Conservation (phyloP, 2,329 filamentous ascomycete genomes). For the Aureobasidium sp. region DNA sequence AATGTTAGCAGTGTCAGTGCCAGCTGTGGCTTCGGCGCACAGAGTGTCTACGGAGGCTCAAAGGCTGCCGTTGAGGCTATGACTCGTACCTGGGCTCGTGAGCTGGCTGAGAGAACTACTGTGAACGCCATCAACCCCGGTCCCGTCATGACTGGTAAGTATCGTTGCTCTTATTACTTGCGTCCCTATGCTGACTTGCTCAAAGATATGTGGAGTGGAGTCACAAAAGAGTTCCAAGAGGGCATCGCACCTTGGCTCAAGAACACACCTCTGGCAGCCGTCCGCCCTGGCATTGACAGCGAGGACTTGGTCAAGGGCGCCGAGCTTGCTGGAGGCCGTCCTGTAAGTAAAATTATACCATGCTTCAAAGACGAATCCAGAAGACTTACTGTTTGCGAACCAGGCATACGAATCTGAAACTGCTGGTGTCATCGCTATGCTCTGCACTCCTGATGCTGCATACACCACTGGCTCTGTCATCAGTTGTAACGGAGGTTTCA, state of each 20-base stretch:
- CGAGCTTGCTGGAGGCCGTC: constrained; percentile 46
- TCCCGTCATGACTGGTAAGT: constrained; percentile 62
- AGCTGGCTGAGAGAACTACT: constrained; percentile 54
- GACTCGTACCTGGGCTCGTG: constrained; percentile 61
- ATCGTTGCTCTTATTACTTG: constrained; percentile 21
- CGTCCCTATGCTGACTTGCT: background rate
- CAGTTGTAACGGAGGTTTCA: constrained; percentile 73
- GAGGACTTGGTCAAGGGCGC: constrained; percentile 45
- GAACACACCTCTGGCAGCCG: constrained; percentile 57
- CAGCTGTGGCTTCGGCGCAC: constrained; percentile 49
- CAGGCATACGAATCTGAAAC: constrained; percentile 61
- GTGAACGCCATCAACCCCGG: constrained; percentile 62
- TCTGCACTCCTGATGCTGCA: constrained; percentile 61
- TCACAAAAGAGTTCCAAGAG: constrained; percentile 51
- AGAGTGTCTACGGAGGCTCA: constrained; percentile 58
- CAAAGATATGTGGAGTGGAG: constrained; percentile 52
- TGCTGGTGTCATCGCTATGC: constrained; percentile 69
- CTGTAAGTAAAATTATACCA: constrained; percentile 35
- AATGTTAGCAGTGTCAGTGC: constrained; percentile 55
- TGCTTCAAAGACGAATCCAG: background rate
- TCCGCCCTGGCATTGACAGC: constrained; percentile 55
- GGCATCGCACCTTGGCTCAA: constrained; percentile 55
- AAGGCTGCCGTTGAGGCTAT: constrained; percentile 62
- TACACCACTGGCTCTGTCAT: constrained; percentile 75
- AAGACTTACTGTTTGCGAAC: background rate